Percentiles rank a stretch among this genome's conserved stretches.
These are phyloP conservation scores for Xanthoconium separans DNA, from an alignment of 1,284 basidiomycete species.

Conservation along the genomic window DNA sequence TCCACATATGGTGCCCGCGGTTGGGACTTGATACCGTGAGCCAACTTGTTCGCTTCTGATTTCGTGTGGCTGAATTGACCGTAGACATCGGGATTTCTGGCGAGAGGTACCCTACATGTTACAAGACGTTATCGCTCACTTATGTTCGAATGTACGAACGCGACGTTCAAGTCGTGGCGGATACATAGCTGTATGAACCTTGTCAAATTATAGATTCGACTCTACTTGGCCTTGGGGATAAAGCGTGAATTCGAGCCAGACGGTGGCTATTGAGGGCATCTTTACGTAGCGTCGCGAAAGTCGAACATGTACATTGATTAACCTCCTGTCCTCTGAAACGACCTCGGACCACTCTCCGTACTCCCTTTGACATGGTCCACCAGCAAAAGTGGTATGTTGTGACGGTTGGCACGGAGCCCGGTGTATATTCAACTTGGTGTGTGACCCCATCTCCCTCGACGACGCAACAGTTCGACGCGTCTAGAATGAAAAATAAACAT, in stretches of 20 bases:
- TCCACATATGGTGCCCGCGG: constrained; percentile 80
- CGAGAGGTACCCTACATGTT: constrained; percentile 83
- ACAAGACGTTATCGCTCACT: constrained; percentile 69
- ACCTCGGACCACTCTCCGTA: background rate
- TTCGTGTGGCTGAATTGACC: constrained; percentile 7
- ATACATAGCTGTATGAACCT: constrained; percentile 68
- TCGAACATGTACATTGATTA: constrained; percentile 21
- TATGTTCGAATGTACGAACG: constrained; percentile 70
- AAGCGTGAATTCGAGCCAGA: background rate
- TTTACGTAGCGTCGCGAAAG: constrained; percentile 20
- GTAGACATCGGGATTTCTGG: constrained; percentile 85
- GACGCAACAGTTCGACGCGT: constrained; percentile 12
- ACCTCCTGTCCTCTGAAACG: constrained; percentile 24
- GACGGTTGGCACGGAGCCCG: constrained; percentile 41
- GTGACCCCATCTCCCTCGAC: constrained; percentile 17
- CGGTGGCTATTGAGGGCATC: background rate
- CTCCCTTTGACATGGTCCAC: constrained; percentile 34
- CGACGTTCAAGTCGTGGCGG: constrained; percentile 65
- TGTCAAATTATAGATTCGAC: constrained; percentile 10
- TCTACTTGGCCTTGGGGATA: background rate
- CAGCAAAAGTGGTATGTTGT: constrained; percentile 45
- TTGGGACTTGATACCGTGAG: constrained; percentile 77
- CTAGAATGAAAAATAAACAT: constrained; percentile 2
- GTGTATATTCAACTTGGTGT: constrained; percentile 49
- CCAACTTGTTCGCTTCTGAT: constrained; percentile 11